These are phyloP conservation scores for Pleurotus tuber-regium DNA, from an alignment of 768 basidiomycete species.

Conservation along the genomic window DNA sequence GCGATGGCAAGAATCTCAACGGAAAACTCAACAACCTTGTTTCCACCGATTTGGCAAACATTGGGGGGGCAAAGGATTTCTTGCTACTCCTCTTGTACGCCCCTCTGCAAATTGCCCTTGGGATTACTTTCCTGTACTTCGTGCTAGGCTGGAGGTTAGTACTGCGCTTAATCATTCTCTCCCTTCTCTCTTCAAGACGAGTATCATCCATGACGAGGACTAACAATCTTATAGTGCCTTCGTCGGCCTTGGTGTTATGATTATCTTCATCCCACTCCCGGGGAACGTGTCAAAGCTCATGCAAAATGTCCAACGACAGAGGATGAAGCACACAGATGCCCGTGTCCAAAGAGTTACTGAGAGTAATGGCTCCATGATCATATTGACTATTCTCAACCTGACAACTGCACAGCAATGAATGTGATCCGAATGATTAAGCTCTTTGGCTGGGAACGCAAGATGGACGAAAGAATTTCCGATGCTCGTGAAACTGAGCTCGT, in stretches of 20 bases:
- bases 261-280: slow-evolving; percentile 56
- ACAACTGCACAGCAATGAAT: slow-evolving; percentile 48
- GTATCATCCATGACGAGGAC: too few relatives aligned
- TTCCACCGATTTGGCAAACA: slow-evolving; percentile 54
- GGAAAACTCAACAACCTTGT: slow-evolving; percentile 80
- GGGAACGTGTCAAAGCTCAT: slow-evolving; percentile 50
- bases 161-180: background rate
- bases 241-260: slow-evolving; percentile 51
- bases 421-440: slow-evolving; percentile 69
- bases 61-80: slow-evolving; percentile 34
- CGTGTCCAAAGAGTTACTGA: slow-evolving; percentile 63
- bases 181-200: slow-evolving; percentile 2
- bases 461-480: slow-evolving; percentile 47
- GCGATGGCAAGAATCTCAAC: too few relatives aligned
- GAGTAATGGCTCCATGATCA: slow-evolving; percentile 34
- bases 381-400: slow-evolving; percentile 18
- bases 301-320: slow-evolving; percentile 44
- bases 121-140: slow-evolving; percentile 41
- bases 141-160: slow-evolving; percentile 48
- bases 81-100: slow-evolving; percentile 31
- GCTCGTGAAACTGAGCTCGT: slow-evolving; percentile 62
- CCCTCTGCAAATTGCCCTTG: slow-evolving; percentile 38
- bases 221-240: too few relatives aligned
- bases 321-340: slow-evolving; percentile 52
- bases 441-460: slow-evolving; percentile 64